Percentiles rank a stretch among this genome's conserved stretches.
These are phyloP conservation scores for Delitschia confertaspora DNA, from an alignment of 495 filamentous ascomycete genomes.

Conservation along the genomic window DNA sequence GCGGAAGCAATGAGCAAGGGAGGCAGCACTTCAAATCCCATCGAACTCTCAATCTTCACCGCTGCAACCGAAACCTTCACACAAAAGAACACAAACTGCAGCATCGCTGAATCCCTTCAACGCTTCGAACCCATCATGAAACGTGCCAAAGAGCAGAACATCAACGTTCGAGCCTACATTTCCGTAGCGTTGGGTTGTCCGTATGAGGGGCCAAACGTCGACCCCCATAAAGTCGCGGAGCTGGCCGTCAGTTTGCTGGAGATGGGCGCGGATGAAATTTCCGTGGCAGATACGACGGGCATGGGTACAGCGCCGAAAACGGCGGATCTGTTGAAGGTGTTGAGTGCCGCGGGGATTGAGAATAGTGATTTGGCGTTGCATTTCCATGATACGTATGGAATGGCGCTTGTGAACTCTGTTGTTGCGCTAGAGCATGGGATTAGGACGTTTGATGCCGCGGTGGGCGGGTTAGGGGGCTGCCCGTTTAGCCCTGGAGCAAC, in stretches of 20 bases:
- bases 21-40: slow-evolving; percentile 24
- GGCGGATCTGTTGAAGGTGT: slow-evolving; percentile 56
- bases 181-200: slow-evolving; percentile 92
- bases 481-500: slow-evolving; percentile 90
- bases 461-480: slow-evolving; percentile 87
- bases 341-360: slow-evolving; percentile 66
- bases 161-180: slow-evolving; percentile 85
- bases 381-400: slow-evolving; percentile 95
- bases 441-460: slow-evolving; percentile 78
- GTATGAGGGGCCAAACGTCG: slow-evolving; percentile 79
- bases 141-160: slow-evolving; percentile 57
- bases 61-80: slow-evolving; percentile 90
- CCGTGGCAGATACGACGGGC: slow-evolving; percentile 89
- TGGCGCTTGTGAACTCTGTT: slow-evolving; percentile 82
- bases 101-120: slow-evolving; percentile 69
- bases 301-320: slow-evolving; percentile 88
- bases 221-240: slow-evolving; percentile 69
- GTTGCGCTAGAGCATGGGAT: slow-evolving; percentile 84
- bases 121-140: slow-evolving; percentile 67
- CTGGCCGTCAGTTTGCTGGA: slow-evolving; percentile 76
- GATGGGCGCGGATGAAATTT: slow-evolving; percentile 94
- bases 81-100: slow-evolving; percentile 84
- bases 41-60: slow-evolving; percentile 85
- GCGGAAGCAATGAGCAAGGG: slow-evolving; percentile 19
- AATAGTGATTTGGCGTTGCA: slow-evolving; percentile 81